Base-by-base conservation (phyloP, 495 filamentous ascomycete genomes). In the Penicillium cinerascens region DNA sequence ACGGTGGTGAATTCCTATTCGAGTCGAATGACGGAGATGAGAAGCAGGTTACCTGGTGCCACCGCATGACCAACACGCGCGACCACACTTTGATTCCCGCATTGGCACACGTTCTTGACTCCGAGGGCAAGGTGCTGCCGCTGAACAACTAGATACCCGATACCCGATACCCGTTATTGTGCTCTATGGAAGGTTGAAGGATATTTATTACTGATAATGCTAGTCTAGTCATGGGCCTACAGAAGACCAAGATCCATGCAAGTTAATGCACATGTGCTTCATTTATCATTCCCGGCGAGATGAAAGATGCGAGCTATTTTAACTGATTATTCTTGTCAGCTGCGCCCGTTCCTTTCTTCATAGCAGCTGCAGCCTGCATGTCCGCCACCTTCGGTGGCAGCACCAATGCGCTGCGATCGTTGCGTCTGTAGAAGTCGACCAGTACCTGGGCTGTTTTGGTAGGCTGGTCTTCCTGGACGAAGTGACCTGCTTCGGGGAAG, bases 401-500 rank as follows among this genome's bases (percentile, higher is more conserved):
- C 6, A 97, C 87, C 54, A 97, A 65, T 1, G 86, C 81, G 57
- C 81, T 87, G 44, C 92, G 77, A 68, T 97, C 92, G 67, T 97
- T 97, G 25, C 93, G 74, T 58, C 84, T 86, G 61, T 92, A 89
- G 59, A 99, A 97, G 64, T 97, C 95, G 2, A 87, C 91, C 46
- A 97, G 68, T 22, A 84, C 79, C 57, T 82, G 80, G 5, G 95
- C 93, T 23, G 86, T 92, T 74, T 90, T 95, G 54, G 87, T 85
- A 1, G 95, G 91, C 48, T 90, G 79, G 67, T 99, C 93, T 68
- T 99, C 93, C 53, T 97, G 95, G 43, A 99, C 81, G 59, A 97
- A 98, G 68, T 97, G 93, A 0, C 93, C 93, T 6, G 92, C 91
- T 68, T 96, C 89, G 0, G 95, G 95, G 53, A 97, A 85, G 16